Evolutionary conservation across 768 basidiomycete species (phyloP).

Genomic region (Rhizopogon vinicolor): DNA sequence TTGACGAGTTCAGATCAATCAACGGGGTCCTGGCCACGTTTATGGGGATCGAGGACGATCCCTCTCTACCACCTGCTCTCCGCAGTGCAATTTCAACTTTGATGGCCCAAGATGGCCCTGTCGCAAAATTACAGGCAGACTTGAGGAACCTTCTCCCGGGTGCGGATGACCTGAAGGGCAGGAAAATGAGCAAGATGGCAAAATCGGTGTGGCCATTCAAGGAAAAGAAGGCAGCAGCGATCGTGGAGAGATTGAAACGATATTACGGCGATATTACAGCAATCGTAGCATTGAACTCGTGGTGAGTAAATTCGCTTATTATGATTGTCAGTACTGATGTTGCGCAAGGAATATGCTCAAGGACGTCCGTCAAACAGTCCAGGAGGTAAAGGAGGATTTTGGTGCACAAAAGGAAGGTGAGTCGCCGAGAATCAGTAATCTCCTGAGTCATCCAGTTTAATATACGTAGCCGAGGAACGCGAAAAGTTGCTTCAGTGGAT

Average conservation of each 20-base stretch:
- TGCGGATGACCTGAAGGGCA: not conserved
- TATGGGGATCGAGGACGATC: not conserved
- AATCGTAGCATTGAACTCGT: not conserved
- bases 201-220: constrained; percentile 2
- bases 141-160: not conserved
- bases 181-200: not conserved
- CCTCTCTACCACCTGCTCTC: not conserved
- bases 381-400: not conserved
- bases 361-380: not conserved
- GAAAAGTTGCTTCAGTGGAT: not conserved
- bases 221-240: not conserved
- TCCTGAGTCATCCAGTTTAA: not conserved
- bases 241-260: not conserved
- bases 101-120: not conserved
- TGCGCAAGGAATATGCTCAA: not conserved
- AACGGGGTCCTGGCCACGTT: not conserved
- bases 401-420: not conserved
- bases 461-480: not conserved
- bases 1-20: not conserved
- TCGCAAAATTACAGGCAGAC: not conserved
- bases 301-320: not conserved
- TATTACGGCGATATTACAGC: not conserved
- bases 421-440: fast-evolving
- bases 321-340: not conserved
- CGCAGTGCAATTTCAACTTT: not conserved